A percentile compares a stretch with the other conserved stretches of the same genome.
Evolutionary conservation across 768 basidiomycete genomes (phyloP).

Genomic region (Lactarius indigo): DNA sequence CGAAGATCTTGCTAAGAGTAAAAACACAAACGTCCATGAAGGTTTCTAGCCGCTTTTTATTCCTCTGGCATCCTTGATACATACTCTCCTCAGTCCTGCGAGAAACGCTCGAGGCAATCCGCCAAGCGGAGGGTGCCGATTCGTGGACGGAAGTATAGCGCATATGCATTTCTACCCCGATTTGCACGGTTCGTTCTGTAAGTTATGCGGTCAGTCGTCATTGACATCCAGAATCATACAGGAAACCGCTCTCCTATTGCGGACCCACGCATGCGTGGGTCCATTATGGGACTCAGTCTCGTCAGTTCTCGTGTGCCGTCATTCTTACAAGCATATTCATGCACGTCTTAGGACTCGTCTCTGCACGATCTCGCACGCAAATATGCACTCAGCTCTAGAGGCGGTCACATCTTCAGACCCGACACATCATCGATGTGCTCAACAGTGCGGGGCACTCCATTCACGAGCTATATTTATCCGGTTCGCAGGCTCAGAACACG

Average conservation of each 20-base stretch:
- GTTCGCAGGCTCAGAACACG: conserved; percentile 89
- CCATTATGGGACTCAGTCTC: conserved; percentile 82
- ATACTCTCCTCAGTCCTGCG: conserved; percentile 53
- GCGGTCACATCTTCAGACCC: conserved; percentile 91
- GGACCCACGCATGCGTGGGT: conserved; percentile 92
- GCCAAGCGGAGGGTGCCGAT: conserved; percentile 48
- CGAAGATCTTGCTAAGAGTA: conserved; percentile 55
- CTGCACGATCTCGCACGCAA: conserved; percentile 82
- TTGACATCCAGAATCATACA: conserved; percentile 30
- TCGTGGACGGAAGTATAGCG: conserved; percentile 79
- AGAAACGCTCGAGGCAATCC: conserved; percentile 65
- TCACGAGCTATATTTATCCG: conserved; percentile 84
- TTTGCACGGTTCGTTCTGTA: conserved; percentile 62
- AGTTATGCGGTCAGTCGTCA: background rate
- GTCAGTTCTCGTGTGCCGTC: conserved; percentile 35
- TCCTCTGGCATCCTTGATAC: background rate
- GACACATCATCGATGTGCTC: conserved; percentile 90
- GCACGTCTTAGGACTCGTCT: conserved; percentile 51
- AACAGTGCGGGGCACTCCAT: conserved; percentile 84
- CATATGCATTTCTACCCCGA: conserved; percentile 95
- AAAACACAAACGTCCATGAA: conserved; percentile 55
- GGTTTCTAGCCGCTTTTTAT: conserved; percentile 36
- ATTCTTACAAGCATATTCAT: background rate
- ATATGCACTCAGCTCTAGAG: conserved; percentile 88
- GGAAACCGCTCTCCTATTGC: conserved; percentile 97